A percentile compares a stretch with the other conserved stretches of the same genome.
These are phyloP conservation scores for Dictyostelium intermedium DNA, from an alignment of 78 protist genomes.

Conservation along the genomic window DNA sequence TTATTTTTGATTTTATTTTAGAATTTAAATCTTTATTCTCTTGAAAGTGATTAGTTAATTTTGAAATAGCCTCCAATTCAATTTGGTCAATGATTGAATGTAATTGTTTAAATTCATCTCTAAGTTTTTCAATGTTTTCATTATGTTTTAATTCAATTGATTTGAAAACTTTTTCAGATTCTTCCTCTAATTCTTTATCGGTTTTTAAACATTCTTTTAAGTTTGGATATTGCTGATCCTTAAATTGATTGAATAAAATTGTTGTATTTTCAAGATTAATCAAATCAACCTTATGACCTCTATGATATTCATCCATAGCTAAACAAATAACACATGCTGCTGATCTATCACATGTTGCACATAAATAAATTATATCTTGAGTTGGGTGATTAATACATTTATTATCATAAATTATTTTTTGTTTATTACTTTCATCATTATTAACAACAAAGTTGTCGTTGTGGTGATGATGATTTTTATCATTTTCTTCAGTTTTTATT, in stretches of 20 bases:
- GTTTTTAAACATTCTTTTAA: neutral
- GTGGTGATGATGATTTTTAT: neutral
- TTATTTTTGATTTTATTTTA: neutral
- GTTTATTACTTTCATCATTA: too few species aligned
- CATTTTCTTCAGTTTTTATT: neutral
- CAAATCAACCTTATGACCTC: neutral
- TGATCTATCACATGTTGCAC: neutral
- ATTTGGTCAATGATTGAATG: neutral
- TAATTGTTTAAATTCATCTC: neutral
- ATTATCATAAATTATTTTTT: neutral
- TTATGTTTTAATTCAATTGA: neutral
- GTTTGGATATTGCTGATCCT: neutral
- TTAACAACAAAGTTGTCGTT: neutral
- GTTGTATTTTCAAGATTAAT: neutral
- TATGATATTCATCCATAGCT: neutral
- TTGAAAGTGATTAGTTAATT: neutral
- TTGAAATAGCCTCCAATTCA: neutral
- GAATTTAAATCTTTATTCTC: neutral
- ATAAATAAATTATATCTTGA: neutral
- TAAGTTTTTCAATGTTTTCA: neutral
- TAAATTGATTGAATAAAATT: neutral
- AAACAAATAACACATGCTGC: neutral
- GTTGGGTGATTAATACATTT: neutral
- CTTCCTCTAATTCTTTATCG: neutral
- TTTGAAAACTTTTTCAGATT: neutral